These are phyloP conservation scores for Paramyrothecium roridum DNA, from an alignment of 2,329 filamentous ascomycete genomes.

Conservation along the genomic window DNA sequence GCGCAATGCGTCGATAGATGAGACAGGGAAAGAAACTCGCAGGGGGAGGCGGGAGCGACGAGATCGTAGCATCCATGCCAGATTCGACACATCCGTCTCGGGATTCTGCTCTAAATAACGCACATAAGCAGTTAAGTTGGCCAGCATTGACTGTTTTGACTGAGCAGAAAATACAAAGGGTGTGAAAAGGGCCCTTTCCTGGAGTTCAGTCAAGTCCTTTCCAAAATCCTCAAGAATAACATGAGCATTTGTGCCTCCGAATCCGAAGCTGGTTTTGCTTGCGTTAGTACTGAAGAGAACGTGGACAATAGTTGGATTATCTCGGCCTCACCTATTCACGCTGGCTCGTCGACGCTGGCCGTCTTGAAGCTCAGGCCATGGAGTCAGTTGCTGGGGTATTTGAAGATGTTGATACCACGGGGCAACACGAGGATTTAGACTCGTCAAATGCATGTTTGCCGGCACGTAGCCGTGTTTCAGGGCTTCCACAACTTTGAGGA, in stretches of 20 bases:
- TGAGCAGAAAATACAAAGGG: slow-evolving; percentile 5
- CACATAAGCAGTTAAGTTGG: no score
- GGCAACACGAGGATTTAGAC: slow-evolving; percentile 20
- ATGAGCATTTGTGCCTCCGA: slow-evolving; percentile 42
- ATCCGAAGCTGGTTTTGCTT: slow-evolving; percentile 21
- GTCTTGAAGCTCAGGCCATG: slow-evolving; percentile 13
- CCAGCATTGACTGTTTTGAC: no score
- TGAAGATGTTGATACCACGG: slow-evolving; percentile 15
- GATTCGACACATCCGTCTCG: no score
- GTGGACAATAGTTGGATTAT: background rate
- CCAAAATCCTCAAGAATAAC: slow-evolving; percentile 28
- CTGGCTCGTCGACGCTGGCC: slow-evolving; percentile 12
- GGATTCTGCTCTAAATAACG: no score
- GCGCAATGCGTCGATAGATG: no score
- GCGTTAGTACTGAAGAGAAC: no score
- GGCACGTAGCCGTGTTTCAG: slow-evolving; percentile 16
- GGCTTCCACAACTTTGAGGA: slow-evolving; percentile 12
- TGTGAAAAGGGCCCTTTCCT: background rate
- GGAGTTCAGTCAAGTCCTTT: background rate
- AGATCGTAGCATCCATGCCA: no score
- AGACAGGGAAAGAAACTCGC: no score
- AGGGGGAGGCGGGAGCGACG: no score
- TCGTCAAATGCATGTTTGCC: slow-evolving; percentile 25
- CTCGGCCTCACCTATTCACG: slow-evolving; percentile 18
- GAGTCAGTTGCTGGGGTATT: slow-evolving; percentile 11